Evolutionary conservation across 305 asterid genomes (phyloP).

Genomic region (Euphrasia arctica): DNA sequence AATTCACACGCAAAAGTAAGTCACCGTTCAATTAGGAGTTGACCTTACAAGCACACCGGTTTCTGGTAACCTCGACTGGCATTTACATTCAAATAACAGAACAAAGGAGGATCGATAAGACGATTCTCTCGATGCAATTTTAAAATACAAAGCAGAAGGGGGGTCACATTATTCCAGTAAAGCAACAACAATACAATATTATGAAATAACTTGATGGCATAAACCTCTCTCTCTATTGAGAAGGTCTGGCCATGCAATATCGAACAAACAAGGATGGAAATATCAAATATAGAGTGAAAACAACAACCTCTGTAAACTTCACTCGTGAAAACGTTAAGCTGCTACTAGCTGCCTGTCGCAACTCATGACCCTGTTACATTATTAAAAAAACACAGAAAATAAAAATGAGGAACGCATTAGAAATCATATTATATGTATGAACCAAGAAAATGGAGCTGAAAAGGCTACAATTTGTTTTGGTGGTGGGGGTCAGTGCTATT

Average conservation of each 20-base stretch:
- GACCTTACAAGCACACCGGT: neutral
- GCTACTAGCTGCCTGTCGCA: constrained; percentile 12
- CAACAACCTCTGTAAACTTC: constrained; percentile 25
- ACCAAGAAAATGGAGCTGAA: too few species aligned
- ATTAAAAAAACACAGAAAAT: constrained; percentile 6
- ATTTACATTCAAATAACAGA: neutral
- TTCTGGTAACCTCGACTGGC: neutral
- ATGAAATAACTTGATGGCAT: constrained; percentile 13
- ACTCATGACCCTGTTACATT: constrained; percentile 30
- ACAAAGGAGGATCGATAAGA: neutral
- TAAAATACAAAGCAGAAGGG: neutral
- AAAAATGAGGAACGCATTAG: neutral
- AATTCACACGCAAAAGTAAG: too few species aligned
- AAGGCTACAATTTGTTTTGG: too few species aligned
- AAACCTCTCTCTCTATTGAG: constrained; percentile 7
- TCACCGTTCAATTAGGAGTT: neutral
- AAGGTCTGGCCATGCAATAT: too few species aligned
- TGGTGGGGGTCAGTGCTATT: too few species aligned
- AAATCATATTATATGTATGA: neutral
- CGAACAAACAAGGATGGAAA: neutral
- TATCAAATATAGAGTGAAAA: constrained; percentile 10
- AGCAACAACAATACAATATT: constrained; percentile 27
- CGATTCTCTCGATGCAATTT: neutral
- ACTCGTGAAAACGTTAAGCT: constrained; percentile 21
- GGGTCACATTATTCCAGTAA: constrained; percentile 10